These are phyloP conservation scores for Carex arenaria DNA, from an alignment of 202 grass and related monocot species.

Conservation along the genomic window DNA sequence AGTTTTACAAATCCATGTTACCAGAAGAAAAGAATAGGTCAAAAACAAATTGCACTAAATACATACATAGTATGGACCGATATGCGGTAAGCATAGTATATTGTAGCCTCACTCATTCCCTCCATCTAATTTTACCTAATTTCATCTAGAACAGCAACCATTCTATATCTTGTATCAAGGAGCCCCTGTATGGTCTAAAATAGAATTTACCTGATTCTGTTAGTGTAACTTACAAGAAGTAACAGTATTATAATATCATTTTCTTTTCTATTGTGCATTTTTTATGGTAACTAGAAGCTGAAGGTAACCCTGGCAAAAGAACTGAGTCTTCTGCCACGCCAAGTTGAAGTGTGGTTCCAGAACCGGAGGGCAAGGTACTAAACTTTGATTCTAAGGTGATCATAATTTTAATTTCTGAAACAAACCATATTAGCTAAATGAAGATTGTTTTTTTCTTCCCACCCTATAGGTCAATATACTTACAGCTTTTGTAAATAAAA, in stretches of 20 bases:
- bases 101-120: too few species aligned
- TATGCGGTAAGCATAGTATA: too few species aligned
- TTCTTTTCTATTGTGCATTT: background rate
- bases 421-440: background rate
- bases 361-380: slow-evolving; percentile 30
- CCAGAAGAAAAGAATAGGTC: background rate
- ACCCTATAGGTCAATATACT: background rate
- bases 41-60: slow-evolving; percentile 30
- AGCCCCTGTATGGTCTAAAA: slow-evolving; percentile 12
- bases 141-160: background rate
- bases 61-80: slow-evolving; percentile 28
- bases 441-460: background rate
- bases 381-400: background rate
- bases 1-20: background rate
- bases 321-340: slow-evolving; percentile 21
- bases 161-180: slow-evolving; percentile 24
- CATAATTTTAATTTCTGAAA: background rate
- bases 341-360: slow-evolving; percentile 40
- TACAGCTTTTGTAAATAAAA: background rate
- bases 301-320: slow-evolving; percentile 25
- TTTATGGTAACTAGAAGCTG: slow-evolving; percentile 13
- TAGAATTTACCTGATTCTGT: background rate
- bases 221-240: background rate
- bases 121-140: background rate
- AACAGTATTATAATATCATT: background rate